Percentiles rank a stretch among this genome's conserved stretches.
Evolutionary conservation across 305 asterid species (phyloP).

Genomic region (Stenogyne calaminthoides): DNA sequence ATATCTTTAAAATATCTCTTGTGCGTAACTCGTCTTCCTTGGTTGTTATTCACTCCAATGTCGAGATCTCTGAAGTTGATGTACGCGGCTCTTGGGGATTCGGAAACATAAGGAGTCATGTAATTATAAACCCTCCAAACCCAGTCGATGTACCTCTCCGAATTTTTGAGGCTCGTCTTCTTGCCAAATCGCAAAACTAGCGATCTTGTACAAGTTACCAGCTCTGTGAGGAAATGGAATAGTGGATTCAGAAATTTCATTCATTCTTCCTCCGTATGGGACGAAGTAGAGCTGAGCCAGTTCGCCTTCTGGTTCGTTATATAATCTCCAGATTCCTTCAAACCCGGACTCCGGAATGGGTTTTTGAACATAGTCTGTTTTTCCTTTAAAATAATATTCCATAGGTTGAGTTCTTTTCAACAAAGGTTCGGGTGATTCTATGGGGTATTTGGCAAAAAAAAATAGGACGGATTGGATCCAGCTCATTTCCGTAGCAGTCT

Average conservation of each 20-base stretch:
- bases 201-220: constrained; percentile 23
- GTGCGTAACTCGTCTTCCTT: neutral
- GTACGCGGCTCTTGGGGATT: constrained; percentile 1
- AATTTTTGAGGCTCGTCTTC: neutral
- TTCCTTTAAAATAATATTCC: neutral
- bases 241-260: neutral
- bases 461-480: neutral
- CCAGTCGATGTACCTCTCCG: constrained; percentile 24
- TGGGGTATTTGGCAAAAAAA: neutral
- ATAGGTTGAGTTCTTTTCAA: neutral
- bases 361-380: neutral
- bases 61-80: constrained; percentile 15
- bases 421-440: neutral
- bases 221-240: constrained; percentile 40
- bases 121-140: neutral
- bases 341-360: neutral
- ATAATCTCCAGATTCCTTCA: neutral
- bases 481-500: neutral
- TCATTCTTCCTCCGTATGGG: neutral
- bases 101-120: constrained; percentile 24
- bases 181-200: constrained; percentile 15
- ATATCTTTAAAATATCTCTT: constrained; percentile 1
- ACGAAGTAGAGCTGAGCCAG: neutral
- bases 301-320: neutral
- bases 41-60: neutral